Evolutionary conservation across 2,329 filamentous ascomycete species (phyloP).

Genomic region (Colletotrichum viniferum): DNA sequence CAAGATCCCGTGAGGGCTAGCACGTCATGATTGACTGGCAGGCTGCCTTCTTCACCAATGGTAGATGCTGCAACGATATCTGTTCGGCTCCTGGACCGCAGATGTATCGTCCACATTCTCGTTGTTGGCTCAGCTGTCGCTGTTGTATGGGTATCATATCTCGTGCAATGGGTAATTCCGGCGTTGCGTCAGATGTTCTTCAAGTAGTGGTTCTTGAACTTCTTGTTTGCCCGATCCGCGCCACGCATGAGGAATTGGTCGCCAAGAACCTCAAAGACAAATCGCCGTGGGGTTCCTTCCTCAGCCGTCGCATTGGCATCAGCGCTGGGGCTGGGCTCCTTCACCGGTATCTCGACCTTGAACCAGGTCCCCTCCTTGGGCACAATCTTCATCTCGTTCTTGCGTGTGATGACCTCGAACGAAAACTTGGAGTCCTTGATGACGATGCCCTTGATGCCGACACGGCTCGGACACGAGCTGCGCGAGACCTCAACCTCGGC

Average conservation of each 20-base stretch:
- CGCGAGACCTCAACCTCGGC: conserved; percentile 82
- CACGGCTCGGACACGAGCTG: conserved; percentile 79
- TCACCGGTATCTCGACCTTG: conserved; percentile 68
- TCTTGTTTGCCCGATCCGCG: conserved; percentile 85
- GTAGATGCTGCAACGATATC: fast-evolving
- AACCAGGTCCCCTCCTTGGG: conserved; percentile 94
- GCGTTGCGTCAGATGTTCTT: conserved; percentile 66
- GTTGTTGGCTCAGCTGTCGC: neutral
- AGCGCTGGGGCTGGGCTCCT: conserved; percentile 20
- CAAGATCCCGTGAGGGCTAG: fast-evolving
- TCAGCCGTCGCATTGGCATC: neutral
- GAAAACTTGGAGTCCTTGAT: conserved; percentile 86
- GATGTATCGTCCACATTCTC: neutral
- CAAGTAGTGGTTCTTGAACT: conserved; percentile 86
- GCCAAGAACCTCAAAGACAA: conserved; percentile 86
- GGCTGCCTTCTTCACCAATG: fast-evolving
- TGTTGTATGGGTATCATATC: neutral
- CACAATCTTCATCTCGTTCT: conserved; percentile 74
- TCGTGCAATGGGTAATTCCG: fast-evolving
- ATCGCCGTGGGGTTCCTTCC: conserved; percentile 35
- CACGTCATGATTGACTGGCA: neutral
- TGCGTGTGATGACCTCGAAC: conserved; percentile 80
- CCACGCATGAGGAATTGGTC: conserved; percentile 85
- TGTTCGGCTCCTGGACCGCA: neutral
- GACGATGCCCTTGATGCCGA: conserved; percentile 86